Conservation (phyloP, 176 grass and related monocot genomes). For the Carex scoparia region DNA sequence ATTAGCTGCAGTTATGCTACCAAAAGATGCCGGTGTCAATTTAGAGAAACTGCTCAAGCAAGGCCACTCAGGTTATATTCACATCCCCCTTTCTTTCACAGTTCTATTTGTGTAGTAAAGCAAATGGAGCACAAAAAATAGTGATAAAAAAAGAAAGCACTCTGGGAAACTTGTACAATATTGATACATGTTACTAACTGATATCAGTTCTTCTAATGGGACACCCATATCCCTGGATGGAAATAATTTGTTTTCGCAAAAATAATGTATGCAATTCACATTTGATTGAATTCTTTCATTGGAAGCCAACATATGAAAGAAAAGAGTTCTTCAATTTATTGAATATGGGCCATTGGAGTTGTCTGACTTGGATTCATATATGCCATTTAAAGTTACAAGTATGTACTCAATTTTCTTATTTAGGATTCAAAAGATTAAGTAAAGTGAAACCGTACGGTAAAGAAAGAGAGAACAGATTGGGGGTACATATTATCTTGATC, state of each 20-base stretch:
- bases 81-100: not conserved
- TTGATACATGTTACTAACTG: not conserved
- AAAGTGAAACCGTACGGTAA: not conserved
- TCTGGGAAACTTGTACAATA: not conserved
- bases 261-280: not conserved
- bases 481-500: not conserved
- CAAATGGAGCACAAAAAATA: too few species aligned
- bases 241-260: not conserved
- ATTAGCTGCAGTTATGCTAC: conserved; percentile 87
- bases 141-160: not conserved
- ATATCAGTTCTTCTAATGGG: not conserved
- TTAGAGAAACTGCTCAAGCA: conserved; percentile 35
- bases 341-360: not conserved
- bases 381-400: not conserved
- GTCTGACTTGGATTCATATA: too few species aligned
- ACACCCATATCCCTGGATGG: not conserved
- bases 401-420: not conserved
- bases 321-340: not conserved
- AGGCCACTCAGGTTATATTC: conserved; percentile 52
- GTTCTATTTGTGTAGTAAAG: not conserved
- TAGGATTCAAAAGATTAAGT: not conserved
- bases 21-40: conserved; percentile 66
- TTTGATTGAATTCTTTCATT: not conserved
- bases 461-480: not conserved
- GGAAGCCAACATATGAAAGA: not conserved